Evolutionary conservation across 73 alveolate genomes (phyloP).

Genomic region (Halteria grandinella): DNA sequence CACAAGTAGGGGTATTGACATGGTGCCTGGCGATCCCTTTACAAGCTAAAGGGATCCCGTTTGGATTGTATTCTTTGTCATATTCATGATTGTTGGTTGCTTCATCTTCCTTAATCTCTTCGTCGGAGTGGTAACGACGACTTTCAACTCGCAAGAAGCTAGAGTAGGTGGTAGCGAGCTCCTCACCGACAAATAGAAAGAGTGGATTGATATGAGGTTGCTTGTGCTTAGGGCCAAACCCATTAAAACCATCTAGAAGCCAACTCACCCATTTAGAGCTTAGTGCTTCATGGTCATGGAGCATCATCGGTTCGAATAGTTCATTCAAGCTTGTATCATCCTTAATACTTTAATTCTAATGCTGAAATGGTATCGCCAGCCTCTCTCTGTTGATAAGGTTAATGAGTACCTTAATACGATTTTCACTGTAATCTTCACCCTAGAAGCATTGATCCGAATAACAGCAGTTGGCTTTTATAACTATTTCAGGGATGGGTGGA

Average conservation of each 20-base stretch:
- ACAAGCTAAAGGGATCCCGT: no score
- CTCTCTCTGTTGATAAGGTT: neutral
- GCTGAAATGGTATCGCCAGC: constrained; percentile 29
- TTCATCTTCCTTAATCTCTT: no score
- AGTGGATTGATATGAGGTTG: constrained; percentile 56
- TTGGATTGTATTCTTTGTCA: no score
- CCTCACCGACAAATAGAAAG: constrained; percentile 45
- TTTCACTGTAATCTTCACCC: constrained; percentile 28
- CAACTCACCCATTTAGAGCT: neutral
- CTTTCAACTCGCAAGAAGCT: constrained; percentile 60
- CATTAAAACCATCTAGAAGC: neutral
- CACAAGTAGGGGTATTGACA: no score
- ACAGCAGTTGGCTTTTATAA: constrained; percentile 23
- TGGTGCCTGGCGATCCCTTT: no score
- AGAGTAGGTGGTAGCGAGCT: constrained; percentile 56
- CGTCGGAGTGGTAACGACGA: no score
- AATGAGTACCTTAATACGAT: neutral
- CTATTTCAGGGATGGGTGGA: constrained; percentile 32
- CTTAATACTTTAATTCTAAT: constrained; percentile 3
- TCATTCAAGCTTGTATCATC: constrained; percentile 5
- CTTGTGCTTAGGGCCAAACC: constrained; percentile 2
- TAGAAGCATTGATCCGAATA: constrained; percentile 42
- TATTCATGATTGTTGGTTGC: no score
- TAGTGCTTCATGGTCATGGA: neutral
- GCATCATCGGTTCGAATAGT: neutral